Base-by-base conservation (phyloP, 495 filamentous ascomycete species). In the Thermothielavioides terrestris region DNA sequence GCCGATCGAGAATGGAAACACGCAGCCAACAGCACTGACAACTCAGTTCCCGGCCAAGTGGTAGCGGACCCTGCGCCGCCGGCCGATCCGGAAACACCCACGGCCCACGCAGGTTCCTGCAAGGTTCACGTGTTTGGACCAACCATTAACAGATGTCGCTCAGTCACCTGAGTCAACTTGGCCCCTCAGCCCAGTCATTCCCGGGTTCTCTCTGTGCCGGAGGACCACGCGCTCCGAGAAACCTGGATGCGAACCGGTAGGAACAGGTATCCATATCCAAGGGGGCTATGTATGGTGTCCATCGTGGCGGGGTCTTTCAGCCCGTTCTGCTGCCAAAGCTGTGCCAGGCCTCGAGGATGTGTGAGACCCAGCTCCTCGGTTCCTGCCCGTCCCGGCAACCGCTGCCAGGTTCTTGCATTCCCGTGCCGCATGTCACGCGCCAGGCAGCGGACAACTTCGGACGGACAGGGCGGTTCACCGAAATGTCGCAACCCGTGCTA, bases 201-300 rank as follows among this genome's bases (percentile, higher is more conserved):
- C 1, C 6, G 7, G 21, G 22, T 15, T n/a, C 25, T 30, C 17
- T 11, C 14, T 47, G 44, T 38, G 34, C 21, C n/a, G n/a, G n/a
- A n/a, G n/a, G n/a, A n/a, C n/a, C n/a, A n/a, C n/a, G n/a, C n/a
- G n/a, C n/a, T n/a, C n/a, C n/a, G n/a, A n/a, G 23, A 17, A 6
- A 32, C 40, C 31, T 39, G 39, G 22, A 6, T 28, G 8, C 21
- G n/a, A n/a, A n/a, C n/a, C n/a, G 8, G 36, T 1, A 51, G 15
- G 14, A 44, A 14, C 34, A 45, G 32, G 32, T 37, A 15, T 36
- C 26, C 12, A 12, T 40, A 2, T 21, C 17, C 25, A 49, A 30
- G 21, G 48, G 12, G 50, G 50, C 50, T 53, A 42, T 53, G 50
- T 53, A 42, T 53, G 50, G 36, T 8, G 31, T 36, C 42, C 35